These are phyloP conservation scores for Dioszegia hungarica DNA, from an alignment of 768 basidiomycete genomes.

Conservation along the genomic window DNA sequence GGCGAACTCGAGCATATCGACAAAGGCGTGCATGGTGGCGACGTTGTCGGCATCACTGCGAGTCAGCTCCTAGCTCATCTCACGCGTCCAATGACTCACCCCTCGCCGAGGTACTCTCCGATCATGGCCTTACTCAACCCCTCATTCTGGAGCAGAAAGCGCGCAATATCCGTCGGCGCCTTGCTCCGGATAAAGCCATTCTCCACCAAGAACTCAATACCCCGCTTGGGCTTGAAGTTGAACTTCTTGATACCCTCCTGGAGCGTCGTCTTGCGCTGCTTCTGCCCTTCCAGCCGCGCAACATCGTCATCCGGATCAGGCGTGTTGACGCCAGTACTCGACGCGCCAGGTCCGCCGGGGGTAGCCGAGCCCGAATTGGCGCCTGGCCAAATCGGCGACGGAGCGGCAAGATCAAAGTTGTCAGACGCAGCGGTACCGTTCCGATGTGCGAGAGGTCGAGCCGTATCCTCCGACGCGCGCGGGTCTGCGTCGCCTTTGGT, in stretches of 20 bases:
- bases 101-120: slow-evolving; percentile 96
- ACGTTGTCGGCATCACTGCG: slow-evolving; percentile 80
- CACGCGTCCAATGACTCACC: slow-evolving; percentile 55
- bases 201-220: slow-evolving; percentile 80
- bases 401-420: slow-evolving; percentile 23
- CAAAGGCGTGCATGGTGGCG: slow-evolving; percentile 94
- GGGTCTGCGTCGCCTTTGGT: slow-evolving; percentile 1
- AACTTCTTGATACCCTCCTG: slow-evolving; percentile 95
- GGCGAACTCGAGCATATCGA: slow-evolving; percentile 83
- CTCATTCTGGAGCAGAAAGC: slow-evolving; percentile 79
- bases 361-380: slow-evolving; percentile 5
- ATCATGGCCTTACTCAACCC: slow-evolving; percentile 93
- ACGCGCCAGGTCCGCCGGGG: too few relatives aligned
- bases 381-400: slow-evolving; percentile 30
- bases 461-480: slow-evolving; percentile 14
- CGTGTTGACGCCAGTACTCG: slow-evolving; percentile 51
- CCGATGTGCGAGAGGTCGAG: slow-evolving; percentile 1
- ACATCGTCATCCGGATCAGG: slow-evolving; percentile 86
- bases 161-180: slow-evolving; percentile 71
- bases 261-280: slow-evolving; percentile 90
- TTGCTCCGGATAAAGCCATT: slow-evolving; percentile 75
- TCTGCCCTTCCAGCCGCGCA: slow-evolving; percentile 84
- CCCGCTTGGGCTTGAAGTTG: slow-evolving; percentile 97
- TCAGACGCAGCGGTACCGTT: not conserved
- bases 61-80: not conserved